Evolutionary conservation across 306 rosid genomes (phyloP), one percentile per base, ranked within the genome.

Genomic region (Dalbergia oliveri): DNA sequence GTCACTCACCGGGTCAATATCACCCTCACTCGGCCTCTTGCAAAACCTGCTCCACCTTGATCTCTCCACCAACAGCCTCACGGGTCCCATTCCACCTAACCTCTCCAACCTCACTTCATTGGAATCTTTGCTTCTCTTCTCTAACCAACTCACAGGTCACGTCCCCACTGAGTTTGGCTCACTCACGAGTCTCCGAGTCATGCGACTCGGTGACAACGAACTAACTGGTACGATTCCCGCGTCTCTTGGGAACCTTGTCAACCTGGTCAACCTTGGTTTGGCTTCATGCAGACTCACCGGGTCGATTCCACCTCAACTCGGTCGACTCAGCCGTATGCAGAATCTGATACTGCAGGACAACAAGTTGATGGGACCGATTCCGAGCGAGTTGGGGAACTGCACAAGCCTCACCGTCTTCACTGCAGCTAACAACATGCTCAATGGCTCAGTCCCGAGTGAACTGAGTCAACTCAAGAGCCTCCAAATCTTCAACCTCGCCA

Each of bases 181-280:
- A 9, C 91, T 95, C 39, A 19, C 87, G 66, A 87, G 86, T 83
- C 91, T 95, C 90, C 93, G 85, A 77, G 91, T 93, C 71, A 39
- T 95, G 88, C 84, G 96, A 83, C 83, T 93, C 82, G 99, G 99
- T 7, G 89, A 91, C 83, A 93, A 95, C 80, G 84, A 31, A 0
- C 86, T 95, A 33, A 89, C 94, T 0, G 96, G 98, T 13, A 34
- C 78, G 12, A 90, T 95, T 81, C 99, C 99, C n/a, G 69, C 87
- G 43, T 84, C 94, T 44, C 87, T 95, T 64, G 97, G 96, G 23
- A 86, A 83, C 56, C 84, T 95, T 23, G 43, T 45, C 39, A 87
- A 81, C 63, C 67, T 93, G 67, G 90, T 83, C 79, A 85, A 53
- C 69, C 92, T 95, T 61, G 98, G 87, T 8, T 47, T 95, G 45